A percentile compares a stretch with the other conserved stretches of the same genome.
Conservation (phyloP, 352 stramenopile species). For the Phytophthora crassamura region DNA sequence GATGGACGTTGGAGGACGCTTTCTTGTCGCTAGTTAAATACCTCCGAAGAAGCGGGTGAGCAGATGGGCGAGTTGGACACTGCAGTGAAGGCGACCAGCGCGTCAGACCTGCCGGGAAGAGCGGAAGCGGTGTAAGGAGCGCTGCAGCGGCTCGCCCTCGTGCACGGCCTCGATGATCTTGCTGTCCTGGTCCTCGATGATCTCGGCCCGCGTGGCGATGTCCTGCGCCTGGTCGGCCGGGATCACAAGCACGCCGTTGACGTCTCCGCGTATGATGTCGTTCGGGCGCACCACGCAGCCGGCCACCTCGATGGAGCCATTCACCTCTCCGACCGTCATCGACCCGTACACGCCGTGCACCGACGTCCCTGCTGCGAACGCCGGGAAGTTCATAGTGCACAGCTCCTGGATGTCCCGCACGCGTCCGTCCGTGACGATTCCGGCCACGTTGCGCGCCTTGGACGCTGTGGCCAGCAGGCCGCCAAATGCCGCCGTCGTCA, state of each 20-base stretch:
- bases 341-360: conserved; percentile 69
- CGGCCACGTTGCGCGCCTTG: conserved; percentile 70
- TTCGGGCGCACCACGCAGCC: conserved; percentile 80
- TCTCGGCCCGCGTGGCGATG: conserved; percentile 72
- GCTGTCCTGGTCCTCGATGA: conserved; percentile 84
- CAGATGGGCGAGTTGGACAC: not conserved
- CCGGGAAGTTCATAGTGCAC: conserved; percentile 67
- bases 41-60: conserved; percentile 19
- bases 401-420: conserved; percentile 83
- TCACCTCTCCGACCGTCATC: conserved; percentile 76
- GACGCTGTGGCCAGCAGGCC: conserved; percentile 74
- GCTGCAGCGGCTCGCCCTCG: conserved; percentile 78
- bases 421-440: conserved; percentile 76
- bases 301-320: conserved; percentile 67
- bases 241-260: conserved; percentile 86
- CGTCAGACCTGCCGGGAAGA: conserved; percentile 44
- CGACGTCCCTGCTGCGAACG: conserved; percentile 75
- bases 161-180: conserved; percentile 81
- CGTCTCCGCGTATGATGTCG: conserved; percentile 84
- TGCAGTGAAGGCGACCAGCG: not conserved
- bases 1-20: not conserved
- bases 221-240: conserved; percentile 73
- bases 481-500: conserved; percentile 72
- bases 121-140: conserved; percentile 81
- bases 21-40: conserved; percentile 29